A percentile compares a stretch with the other conserved stretches of the same genome.
These are phyloP conservation scores for Pulveroboletus sp. DNA, from an alignment of 768 basidiomycete species.

Conservation along the genomic window DNA sequence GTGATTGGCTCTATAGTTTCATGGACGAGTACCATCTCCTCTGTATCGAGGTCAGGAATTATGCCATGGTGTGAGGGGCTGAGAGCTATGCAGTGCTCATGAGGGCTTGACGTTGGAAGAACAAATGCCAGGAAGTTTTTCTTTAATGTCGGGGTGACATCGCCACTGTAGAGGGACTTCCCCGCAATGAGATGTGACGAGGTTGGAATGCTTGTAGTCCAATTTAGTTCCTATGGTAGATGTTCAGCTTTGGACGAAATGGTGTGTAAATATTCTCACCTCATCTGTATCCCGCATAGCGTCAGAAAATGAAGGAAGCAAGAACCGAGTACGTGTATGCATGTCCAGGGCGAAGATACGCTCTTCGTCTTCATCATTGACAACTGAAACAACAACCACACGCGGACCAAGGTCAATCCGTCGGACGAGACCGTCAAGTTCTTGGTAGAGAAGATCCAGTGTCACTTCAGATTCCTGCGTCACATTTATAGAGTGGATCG, in stretches of 20 bases:
- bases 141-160: too few relatives aligned
- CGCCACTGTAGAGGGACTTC: slow-evolving; percentile 3
- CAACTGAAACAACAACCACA: neutral
- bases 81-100: neutral
- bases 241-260: too few relatives aligned
- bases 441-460: neutral
- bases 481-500: neutral
- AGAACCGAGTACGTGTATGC: neutral
- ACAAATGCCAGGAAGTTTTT: slow-evolving; percentile 10
- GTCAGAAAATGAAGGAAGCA: neutral
- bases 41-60: slow-evolving; percentile 1
- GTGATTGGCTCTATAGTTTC: slow-evolving; percentile 9
- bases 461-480: neutral
- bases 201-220: slow-evolving; percentile 12
- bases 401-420: neutral
- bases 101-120: neutral
- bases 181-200: slow-evolving; percentile 18
- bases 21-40: slow-evolving; percentile 1
- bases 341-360: neutral
- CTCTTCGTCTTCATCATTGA: neutral
- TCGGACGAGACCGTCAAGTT: neutral
- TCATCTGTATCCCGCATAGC: neutral
- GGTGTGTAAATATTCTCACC: neutral
- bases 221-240: too few relatives aligned
- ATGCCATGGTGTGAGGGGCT: slow-evolving; percentile 8